phyloP scores from a whole-genome alignment of 2,329 filamentous ascomycete genomes.

The Annulohypoxylon truncatum region DNA sequence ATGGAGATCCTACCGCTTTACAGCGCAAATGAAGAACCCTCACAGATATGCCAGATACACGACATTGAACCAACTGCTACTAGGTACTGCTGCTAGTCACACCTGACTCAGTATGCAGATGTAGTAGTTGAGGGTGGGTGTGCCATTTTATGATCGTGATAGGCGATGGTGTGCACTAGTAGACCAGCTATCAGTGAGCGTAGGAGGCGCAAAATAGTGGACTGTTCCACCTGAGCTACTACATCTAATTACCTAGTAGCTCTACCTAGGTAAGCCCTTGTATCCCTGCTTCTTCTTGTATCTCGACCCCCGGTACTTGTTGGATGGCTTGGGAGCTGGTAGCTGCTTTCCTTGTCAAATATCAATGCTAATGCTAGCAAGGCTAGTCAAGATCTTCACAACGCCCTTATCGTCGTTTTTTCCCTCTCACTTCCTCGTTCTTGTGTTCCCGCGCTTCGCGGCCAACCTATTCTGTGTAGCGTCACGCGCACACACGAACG shows the following conservation, averaged over 20 bases:
- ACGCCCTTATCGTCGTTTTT: slow-evolving; percentile 21
- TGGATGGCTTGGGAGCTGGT: slow-evolving; percentile 3
- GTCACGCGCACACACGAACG: slow-evolving; percentile 18
- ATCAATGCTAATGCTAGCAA: slow-evolving; percentile 34
- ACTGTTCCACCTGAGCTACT: slow-evolving; percentile 34
- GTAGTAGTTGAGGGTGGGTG: slow-evolving; percentile 17
- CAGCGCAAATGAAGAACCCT: neutral
- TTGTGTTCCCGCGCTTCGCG: slow-evolving; percentile 30
- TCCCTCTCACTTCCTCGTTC: slow-evolving; percentile 2
- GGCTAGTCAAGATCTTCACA: slow-evolving; percentile 26
- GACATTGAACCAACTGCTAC: neutral
- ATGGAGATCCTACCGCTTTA: slow-evolving; percentile 19
- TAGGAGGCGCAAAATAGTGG: slow-evolving; percentile 14
- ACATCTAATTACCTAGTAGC: slow-evolving; percentile 9
- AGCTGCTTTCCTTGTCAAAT: slow-evolving; percentile 18
- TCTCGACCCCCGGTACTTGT: neutral
- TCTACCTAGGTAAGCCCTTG: neutral
- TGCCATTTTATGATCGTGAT: slow-evolving; percentile 35
- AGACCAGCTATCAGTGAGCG: slow-evolving; percentile 10
- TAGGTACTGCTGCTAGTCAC: no score
- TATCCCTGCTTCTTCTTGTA: slow-evolving; percentile 27
- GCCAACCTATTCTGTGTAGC: slow-evolving; percentile 21
- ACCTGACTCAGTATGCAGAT: slow-evolving; percentile 14
- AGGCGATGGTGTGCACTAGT: slow-evolving; percentile 39
- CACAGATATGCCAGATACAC: neutral